Evolutionary conservation across 129 eudicot genomes (phyloP).

Genomic region (Chrysanthemum lavandulifolium): DNA sequence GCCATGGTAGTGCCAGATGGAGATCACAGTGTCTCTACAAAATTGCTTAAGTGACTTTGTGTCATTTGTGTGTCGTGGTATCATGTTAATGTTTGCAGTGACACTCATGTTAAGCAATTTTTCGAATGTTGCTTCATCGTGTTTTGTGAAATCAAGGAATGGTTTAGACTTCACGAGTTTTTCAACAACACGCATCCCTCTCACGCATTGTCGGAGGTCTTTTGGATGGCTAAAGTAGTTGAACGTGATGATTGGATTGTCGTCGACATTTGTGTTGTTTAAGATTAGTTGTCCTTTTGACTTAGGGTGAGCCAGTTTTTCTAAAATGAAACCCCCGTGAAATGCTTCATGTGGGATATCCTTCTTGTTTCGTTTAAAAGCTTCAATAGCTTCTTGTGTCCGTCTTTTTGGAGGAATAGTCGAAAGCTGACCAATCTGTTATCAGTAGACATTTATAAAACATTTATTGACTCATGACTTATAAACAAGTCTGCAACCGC

Average conservation of each 20-base stretch:
- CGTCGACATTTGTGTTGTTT: constrained; percentile 61
- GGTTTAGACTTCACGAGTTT: constrained; percentile 55
- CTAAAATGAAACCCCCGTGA: constrained; percentile 84
- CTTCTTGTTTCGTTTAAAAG: constrained; percentile 46
- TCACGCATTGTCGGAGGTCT: constrained; percentile 60
- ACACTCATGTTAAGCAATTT: constrained; percentile 74
- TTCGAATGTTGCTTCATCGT: constrained; percentile 33
- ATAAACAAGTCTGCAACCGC: too few relatives aligned
- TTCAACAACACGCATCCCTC: constrained; percentile 62
- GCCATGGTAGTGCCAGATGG: constrained; percentile 99
- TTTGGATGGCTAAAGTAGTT: constrained; percentile 81
- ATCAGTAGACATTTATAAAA: background rate
- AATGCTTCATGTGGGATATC: constrained; percentile 72
- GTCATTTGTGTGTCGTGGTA: constrained; percentile 77
- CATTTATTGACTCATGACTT: too few relatives aligned
- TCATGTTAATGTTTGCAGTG: constrained; percentile 65
- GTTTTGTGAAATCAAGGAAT: constrained; percentile 44
- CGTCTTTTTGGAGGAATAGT: constrained; percentile 79
- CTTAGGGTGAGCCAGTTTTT: constrained; percentile 62
- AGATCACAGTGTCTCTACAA: constrained; percentile 87
- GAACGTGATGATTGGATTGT: constrained; percentile 80
- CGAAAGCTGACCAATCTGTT: constrained; percentile 89
- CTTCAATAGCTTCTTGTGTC: constrained; percentile 60
- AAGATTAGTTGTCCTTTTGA: constrained; percentile 69
- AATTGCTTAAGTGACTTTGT: constrained; percentile 67